Base-by-base conservation (phyloP, 1,284 basidiomycete genomes). In the Volvariella surrecta region DNA sequence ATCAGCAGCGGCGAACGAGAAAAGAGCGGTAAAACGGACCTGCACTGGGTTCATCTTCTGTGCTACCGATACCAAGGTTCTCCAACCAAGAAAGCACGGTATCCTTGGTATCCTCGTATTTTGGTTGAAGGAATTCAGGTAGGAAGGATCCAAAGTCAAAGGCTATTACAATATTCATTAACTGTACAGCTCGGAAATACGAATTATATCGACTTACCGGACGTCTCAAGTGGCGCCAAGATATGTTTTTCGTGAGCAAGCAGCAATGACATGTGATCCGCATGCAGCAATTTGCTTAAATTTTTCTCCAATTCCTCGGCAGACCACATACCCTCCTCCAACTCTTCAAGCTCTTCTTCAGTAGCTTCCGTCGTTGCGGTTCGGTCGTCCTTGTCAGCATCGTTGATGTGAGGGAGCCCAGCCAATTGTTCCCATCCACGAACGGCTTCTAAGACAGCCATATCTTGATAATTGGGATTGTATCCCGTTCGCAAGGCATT, bases 401-500 rank as follows among this genome's bases (percentile, higher is more conserved):
- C 80, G 47, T 80, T 75, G 58, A 83, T 79, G 45, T 82, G 80
- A 1, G 78, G 78, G 11, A 85, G 63, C 1, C 80, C 81, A 11
- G 79, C 79, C n/a, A 83, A 77, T 45, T 83, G 79, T 57, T 91
- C 88, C 81, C 90, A 98, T 9, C 92, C 93, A 37, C 92, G 82
- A 4, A 97, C 93, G 13, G 95, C 94, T 52, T 94, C 93, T 34
- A 97, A 80, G 46, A 98, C 95, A 7, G 91, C 94, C 95, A 99
- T 98, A 59, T 99, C 95, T 61, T 95, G 90, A 61, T 97, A 97
- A 63, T 99, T 99, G 17, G 95, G 95, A 62, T 99, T 99, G 68
- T 97, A 98, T 0, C 85, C 84, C 7, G 76, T 75, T 9, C 89
- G 79, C 2, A 99, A 75, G 30, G 83, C 73, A 46, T 83, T 76